Percentiles rank a stretch among this genome's conserved stretches.
Evolutionary conservation across 208 protist genomes (phyloP).

Genomic region (Tritrichomonas foetus): DNA sequence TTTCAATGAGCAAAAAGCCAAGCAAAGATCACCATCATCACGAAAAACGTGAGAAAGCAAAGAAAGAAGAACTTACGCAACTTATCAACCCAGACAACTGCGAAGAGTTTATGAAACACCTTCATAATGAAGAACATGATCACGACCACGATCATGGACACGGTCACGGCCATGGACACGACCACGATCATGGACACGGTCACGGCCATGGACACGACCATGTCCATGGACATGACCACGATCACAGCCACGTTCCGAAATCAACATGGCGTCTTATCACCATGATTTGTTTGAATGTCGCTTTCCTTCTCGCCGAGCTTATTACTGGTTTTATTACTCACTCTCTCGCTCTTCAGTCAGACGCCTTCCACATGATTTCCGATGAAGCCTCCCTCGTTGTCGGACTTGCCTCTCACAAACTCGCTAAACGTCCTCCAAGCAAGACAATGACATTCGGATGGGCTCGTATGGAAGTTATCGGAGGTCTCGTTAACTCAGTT

Average conservation of each 20-base stretch:
- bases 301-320: constrained; percentile 45
- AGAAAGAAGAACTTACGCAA: too few relatives aligned
- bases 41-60: too few relatives aligned
- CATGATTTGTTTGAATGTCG: constrained; percentile 42
- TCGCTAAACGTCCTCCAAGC: background rate
- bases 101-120: background rate
- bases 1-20: too few relatives aligned
- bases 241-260: background rate
- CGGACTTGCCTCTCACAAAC: constrained; percentile 37
- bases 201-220: too few relatives aligned
- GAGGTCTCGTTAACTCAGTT: constrained; percentile 38
- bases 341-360: constrained; percentile 42
- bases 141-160: background rate
- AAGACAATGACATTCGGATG: constrained; percentile 38
- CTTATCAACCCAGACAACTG: background rate
- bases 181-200: background rate
- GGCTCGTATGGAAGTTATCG: constrained; percentile 40
- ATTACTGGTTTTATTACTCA: constrained; percentile 30
- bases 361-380: constrained; percentile 46
- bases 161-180: background rate
- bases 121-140: background rate
- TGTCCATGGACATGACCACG: background rate
- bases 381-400: constrained; percentile 41
- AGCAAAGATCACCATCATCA: too few relatives aligned
- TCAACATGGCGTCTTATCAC: constrained; percentile 22